phyloP scores from a whole-genome alignment of 148 eudicot species.

The Silene uniflora region DNA sequence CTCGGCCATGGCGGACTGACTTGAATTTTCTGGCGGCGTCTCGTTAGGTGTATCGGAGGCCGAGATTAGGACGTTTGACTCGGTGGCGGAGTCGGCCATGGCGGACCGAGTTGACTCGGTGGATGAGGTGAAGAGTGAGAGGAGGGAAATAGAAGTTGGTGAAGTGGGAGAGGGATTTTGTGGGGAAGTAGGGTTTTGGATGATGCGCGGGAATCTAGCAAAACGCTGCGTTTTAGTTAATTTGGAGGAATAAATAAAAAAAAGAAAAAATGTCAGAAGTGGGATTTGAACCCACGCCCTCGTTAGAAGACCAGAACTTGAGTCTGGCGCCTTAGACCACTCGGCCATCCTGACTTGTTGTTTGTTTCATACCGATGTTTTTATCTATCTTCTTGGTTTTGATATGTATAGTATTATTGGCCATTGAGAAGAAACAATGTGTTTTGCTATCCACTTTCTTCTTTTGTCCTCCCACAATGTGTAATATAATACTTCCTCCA shows the following conservation, averaged over 20 bases:
- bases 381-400: too few relatives aligned
- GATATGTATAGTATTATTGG: too few relatives aligned
- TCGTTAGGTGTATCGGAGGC: background rate
- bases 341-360: constrained; percentile 36
- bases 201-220: background rate
- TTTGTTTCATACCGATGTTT: too few relatives aligned
- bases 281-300: constrained; percentile 45
- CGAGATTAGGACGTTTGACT: background rate
- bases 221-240: background rate
- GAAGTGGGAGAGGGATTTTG: constrained; percentile 8
- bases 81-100: constrained; percentile 17
- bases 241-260: background rate
- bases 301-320: constrained; percentile 36
- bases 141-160: background rate
- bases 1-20: constrained; percentile 18
- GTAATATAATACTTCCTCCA: too few relatives aligned
- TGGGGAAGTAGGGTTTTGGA: constrained; percentile 26
- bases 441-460: too few relatives aligned
- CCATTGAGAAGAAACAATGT: too few relatives aligned
- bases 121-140: background rate
- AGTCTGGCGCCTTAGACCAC: constrained; percentile 44
- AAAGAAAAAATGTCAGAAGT: constrained; percentile 26
- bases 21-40: background rate
- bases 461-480: too few relatives aligned
- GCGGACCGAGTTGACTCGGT: constrained; percentile 9